phyloP scores from a whole-genome alignment of 805 yeast species.

The Clavispora phyllophila region DNA sequence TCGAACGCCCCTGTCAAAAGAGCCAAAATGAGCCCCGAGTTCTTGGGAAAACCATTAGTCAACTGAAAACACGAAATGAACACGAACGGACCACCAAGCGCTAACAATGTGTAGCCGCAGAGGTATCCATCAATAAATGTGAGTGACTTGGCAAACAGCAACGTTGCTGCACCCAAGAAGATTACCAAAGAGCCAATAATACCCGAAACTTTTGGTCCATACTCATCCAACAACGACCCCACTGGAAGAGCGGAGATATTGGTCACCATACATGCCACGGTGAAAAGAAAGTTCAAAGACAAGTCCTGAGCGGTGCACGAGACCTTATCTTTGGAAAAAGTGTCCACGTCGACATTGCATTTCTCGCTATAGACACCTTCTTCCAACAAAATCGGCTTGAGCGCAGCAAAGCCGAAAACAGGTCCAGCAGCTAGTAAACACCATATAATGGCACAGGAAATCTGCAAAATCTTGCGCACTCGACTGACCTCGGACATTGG shows the following conservation, averaged over 20 bases:
- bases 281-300: slow-evolving; percentile 75
- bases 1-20: slow-evolving; percentile 91
- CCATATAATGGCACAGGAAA: slow-evolving; percentile 75
- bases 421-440: slow-evolving; percentile 91
- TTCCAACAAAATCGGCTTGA: slow-evolving; percentile 72
- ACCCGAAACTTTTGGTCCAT: slow-evolving; percentile 80
- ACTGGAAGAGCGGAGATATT: slow-evolving; percentile 79
- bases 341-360: slow-evolving; percentile 38
- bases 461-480: slow-evolving; percentile 42
- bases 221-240: slow-evolving; percentile 70
- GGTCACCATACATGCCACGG: slow-evolving; percentile 81
- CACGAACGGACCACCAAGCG: slow-evolving; percentile 91
- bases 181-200: slow-evolving; percentile 63
- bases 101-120: slow-evolving; percentile 68
- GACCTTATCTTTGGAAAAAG: slow-evolving; percentile 2
- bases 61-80: slow-evolving; percentile 87
- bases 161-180: slow-evolving; percentile 47
- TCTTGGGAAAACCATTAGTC: slow-evolving; percentile 79
- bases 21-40: slow-evolving; percentile 78
- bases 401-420: slow-evolving; percentile 92
- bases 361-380: slow-evolving; percentile 71
- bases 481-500: not conserved
- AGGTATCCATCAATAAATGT: slow-evolving; percentile 58
- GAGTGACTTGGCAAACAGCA: slow-evolving; percentile 37
- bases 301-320: slow-evolving; percentile 75